Percentiles rank a stretch among this genome's conserved stretches.
These are phyloP conservation scores for Diaporthe longicolla DNA, from an alignment of 2,329 filamentous ascomycete genomes.

Conservation along the genomic window DNA sequence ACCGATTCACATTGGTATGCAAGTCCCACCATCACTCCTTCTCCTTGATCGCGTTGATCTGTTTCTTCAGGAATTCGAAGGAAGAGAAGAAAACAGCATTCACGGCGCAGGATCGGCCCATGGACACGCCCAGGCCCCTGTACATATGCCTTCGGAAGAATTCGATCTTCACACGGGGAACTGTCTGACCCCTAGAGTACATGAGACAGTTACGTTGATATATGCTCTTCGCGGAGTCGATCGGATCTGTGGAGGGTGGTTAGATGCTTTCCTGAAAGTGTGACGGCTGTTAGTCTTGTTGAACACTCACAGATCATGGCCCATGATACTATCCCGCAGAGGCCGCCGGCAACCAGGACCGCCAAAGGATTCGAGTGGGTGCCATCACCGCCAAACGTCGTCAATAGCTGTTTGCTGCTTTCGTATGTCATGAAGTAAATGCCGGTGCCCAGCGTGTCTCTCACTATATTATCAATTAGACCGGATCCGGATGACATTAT, in stretches of 20 bases:
- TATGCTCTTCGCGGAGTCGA: constrained; percentile 87
- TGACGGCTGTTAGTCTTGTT: neutral
- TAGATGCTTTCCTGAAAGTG: neutral
- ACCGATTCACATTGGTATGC: neutral
- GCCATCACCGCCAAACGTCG: constrained; percentile 78
- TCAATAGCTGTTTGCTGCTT: constrained; percentile 85
- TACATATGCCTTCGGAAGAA: constrained; percentile 87
- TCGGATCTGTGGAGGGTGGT: constrained; percentile 64
- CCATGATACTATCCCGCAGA: constrained; percentile 89
- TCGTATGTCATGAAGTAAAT: constrained; percentile 95
- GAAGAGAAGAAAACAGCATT: constrained; percentile 93
- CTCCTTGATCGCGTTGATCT: constrained; percentile 69
- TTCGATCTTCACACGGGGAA: constrained; percentile 79
- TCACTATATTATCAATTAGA: constrained; percentile 63
- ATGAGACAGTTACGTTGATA: constrained; percentile 87
- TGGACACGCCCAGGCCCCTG: constrained; percentile 85
- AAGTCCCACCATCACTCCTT: constrained; percentile 42
- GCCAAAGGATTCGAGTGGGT: constrained; percentile 84
- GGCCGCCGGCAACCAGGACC: constrained; percentile 82
- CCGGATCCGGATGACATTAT: neutral
- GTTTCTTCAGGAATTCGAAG: constrained; percentile 86
- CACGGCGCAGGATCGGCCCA: constrained; percentile 84
- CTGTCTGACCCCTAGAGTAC: constrained; percentile 74
- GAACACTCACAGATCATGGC: constrained; percentile 75
- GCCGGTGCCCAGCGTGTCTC: constrained; percentile 85